Percentiles rank a stretch among this genome's conserved stretches.
Conservation (phyloP, 2,329 filamentous ascomycete species). For the Microcera coccophila region DNA sequence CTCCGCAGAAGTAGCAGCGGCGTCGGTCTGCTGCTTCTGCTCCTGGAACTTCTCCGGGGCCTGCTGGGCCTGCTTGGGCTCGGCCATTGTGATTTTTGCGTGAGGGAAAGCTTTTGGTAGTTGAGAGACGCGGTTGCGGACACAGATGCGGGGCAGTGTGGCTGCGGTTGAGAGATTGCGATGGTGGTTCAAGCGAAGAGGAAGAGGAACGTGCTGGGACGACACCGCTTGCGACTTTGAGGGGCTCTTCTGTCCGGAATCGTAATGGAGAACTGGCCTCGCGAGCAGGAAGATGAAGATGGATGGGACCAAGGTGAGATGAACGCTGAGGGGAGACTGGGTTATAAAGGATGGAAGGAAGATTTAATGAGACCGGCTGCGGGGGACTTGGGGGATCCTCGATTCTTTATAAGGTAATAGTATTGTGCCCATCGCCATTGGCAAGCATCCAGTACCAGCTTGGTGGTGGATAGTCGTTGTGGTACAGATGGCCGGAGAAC, state of each 20-base stretch:
- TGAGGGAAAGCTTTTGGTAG: constrained; percentile 11
- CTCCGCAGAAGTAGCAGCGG: constrained; percentile 41
- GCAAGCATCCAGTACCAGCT: not conserved
- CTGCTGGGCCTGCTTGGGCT: constrained; percentile 22
- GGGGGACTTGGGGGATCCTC: constrained; percentile 20
- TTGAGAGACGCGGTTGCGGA: constrained; percentile 16
- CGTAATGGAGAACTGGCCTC: constrained; percentile 2
- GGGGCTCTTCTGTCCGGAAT: constrained; percentile 21
- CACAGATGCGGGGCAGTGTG: constrained; percentile 26
- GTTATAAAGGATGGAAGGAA: constrained; percentile 5
- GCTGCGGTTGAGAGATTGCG: constrained; percentile 10
- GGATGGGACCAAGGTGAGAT: constrained; percentile 16
- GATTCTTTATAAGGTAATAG: constrained; percentile 30
- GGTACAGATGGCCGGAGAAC: constrained; percentile 25
- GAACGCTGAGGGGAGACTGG: constrained; percentile 6
- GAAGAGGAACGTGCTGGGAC: constrained; percentile 13
- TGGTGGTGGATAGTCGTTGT: too few relatives aligned
- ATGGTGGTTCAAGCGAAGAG: constrained; percentile 16
- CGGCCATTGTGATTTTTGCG: constrained; percentile 21
- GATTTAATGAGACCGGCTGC: constrained; percentile 23
- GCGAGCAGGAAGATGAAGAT: constrained; percentile 7
- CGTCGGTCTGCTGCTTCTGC: constrained; percentile 12
- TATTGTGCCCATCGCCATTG: constrained; percentile 11
- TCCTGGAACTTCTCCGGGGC: constrained; percentile 11
- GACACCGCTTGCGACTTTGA: constrained; percentile 25